A percentile compares a stretch with the other conserved stretches of the same genome.
Conservation (phyloP, 176 grass and related monocot genomes). For the Guadua angustifolia region DNA sequence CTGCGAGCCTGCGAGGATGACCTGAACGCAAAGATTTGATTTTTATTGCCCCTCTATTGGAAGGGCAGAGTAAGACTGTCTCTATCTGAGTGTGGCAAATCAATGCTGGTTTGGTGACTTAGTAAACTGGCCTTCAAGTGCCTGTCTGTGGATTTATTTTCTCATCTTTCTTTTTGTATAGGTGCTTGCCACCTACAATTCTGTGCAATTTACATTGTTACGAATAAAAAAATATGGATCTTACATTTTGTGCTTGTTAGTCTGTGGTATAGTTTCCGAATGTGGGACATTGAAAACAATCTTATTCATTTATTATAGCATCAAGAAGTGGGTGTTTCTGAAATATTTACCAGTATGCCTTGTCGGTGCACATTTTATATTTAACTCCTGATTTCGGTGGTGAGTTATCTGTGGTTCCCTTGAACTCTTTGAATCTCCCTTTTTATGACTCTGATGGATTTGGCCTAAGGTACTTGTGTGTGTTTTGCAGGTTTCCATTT, state of each 20-base stretch:
- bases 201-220: not conserved
- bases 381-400: not conserved
- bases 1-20: not conserved
- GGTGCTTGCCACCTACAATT: not conserved
- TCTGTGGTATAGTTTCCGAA: not conserved
- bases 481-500: constrained; percentile 47
- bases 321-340: not conserved
- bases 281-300: not conserved
- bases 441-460: not conserved
- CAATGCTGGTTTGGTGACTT: constrained; percentile 36
- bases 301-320: not conserved
- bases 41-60: constrained; percentile 22
- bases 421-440: not conserved
- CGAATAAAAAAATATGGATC: not conserved
- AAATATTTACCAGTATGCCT: not conserved
- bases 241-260: constrained; percentile 6
- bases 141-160: not conserved
- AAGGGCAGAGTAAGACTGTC: constrained; percentile 6
- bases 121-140: constrained; percentile 2
- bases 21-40: not conserved
- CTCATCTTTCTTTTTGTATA: not conserved
- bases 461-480: constrained; percentile 11
- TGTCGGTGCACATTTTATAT: not conserved
- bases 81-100: not conserved
- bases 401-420: not conserved